Evolutionary conservation across 805 yeast genomes (phyloP), one percentile per base, ranked within the genome.

Genomic region (Cyberlindnera mississippiensis): DNA sequence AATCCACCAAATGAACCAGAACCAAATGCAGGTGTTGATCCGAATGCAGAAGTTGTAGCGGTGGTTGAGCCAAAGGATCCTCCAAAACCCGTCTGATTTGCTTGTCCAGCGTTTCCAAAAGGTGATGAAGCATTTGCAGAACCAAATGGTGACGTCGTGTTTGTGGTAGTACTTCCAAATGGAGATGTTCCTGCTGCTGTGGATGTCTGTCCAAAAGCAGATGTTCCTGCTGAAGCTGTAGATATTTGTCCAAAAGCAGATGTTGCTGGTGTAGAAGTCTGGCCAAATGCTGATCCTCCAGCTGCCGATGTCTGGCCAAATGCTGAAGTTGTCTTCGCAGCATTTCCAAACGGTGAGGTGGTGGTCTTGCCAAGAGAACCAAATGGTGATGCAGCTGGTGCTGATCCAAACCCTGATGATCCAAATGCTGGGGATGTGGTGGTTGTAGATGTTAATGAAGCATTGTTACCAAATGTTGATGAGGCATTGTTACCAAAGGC

Each of bases 191-290:
- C 27, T 8, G 34, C 10, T 11, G 28, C 18, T 11, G 31, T 18
- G 10, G 33, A 6, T 28, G 28, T 4, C 17, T 28, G 26, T 13
- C 38, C 38, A 28, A 35, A 35, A 2, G 38, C 15, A 4, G 44
- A 27, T 7, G 37, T 13, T 3, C 30, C 16, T 4, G 33, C 17
- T 6, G 37, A 17, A 3, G 42, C 6, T 28, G 38, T 4, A 4
- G 8, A 38, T 20, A 12, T 28, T 5, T 52, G 46, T 27, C 56
- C 41, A 19, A 51, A 55, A 27, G 49, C 35, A 12, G 55, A 31
- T n/a, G 52, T 48, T 34, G 48, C 10, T 11, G 28, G 12, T 11
- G 31, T 18, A 13, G 33, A 6, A 27, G 28, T 4, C 17, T 28
- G 26, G 13, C 38, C 38, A 28, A 35, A 35, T 4, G 38, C 15